Conservation (phyloP, 345 rosid genomes). For the Syzygium oleosum region DNA sequence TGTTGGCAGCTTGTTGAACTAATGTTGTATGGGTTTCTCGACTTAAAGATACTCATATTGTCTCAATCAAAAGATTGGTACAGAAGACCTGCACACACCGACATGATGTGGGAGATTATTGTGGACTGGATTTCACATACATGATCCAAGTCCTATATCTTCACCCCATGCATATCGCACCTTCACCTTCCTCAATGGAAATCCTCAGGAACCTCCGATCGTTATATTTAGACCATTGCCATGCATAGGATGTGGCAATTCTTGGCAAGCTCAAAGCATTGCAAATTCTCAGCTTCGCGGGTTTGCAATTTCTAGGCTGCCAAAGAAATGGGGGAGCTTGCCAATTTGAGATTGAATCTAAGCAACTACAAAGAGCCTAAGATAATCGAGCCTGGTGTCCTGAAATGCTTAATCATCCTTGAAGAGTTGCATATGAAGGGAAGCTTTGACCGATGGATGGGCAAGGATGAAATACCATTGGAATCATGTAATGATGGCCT, state of each 20-base stretch:
- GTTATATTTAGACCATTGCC: background rate
- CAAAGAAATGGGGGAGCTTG: background rate
- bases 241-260: background rate
- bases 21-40: background rate
- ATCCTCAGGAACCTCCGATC: background rate
- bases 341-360: background rate
- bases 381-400: background rate
- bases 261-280: background rate
- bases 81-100: rapidly evolving
- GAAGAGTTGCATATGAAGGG: background rate
- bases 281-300: background rate
- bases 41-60: background rate
- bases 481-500: too few species aligned
- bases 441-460: background rate
- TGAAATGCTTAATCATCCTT: background rate
- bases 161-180: background rate
- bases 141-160: background rate
- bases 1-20: background rate
- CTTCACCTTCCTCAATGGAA: background rate
- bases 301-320: background rate
- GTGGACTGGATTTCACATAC: background rate
- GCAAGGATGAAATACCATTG: background rate
- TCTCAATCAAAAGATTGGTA: background rate
- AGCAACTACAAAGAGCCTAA: background rate
- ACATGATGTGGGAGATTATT: background rate